These are phyloP conservation scores for Penicillium odoratum DNA, from an alignment of 495 filamentous ascomycete genomes.

Conservation along the genomic window DNA sequence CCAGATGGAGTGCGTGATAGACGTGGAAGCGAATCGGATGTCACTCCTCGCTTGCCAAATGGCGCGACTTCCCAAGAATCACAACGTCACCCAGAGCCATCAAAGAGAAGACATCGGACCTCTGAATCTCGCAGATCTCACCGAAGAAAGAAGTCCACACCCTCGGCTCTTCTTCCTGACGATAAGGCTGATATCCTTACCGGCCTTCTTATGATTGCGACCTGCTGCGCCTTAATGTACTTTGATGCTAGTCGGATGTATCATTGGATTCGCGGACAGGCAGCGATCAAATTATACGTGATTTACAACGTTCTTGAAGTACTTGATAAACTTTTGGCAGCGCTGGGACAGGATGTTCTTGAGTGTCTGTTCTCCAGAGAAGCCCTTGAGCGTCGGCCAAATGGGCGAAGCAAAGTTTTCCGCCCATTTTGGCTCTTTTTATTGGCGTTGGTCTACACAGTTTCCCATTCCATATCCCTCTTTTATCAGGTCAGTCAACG, in stretches of 20 bases:
- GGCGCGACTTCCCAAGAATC: conserved; percentile 23
- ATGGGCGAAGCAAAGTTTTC: conserved; percentile 90
- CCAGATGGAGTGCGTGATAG: conserved; percentile 17
- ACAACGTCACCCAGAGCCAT: conserved; percentile 23
- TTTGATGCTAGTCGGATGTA: conserved; percentile 98
- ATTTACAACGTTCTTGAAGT: conserved; percentile 97
- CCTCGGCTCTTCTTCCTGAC: conserved; percentile 77
- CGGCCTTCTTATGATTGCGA: conserved; percentile 79
- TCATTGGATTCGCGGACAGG: conserved; percentile 93
- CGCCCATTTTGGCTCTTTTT: conserved; percentile 89
- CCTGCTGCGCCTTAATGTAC: conserved; percentile 81
- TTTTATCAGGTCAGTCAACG: conserved; percentile 67
- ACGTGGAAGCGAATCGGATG: conserved; percentile 27
- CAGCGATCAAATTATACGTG: conserved; percentile 96
- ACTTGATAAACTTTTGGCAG: conserved; percentile 81
- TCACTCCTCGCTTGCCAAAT: conserved; percentile 21
- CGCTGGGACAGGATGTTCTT: conserved; percentile 91
- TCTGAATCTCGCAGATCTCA: conserved; percentile 50
- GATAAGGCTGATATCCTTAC: conserved; percentile 96
- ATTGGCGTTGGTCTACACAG: conserved; percentile 82
- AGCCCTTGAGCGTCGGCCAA: conserved; percentile 80
- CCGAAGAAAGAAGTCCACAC: conserved; percentile 76
- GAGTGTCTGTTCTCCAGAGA: conserved; percentile 94
- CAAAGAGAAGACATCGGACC: conserved; percentile 31
- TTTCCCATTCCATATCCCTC: conserved; percentile 78